Evolutionary conservation across 306 rosid species (phyloP), one percentile per base, ranked within the genome.

Genomic region (Chamaecrista fasciculata): DNA sequence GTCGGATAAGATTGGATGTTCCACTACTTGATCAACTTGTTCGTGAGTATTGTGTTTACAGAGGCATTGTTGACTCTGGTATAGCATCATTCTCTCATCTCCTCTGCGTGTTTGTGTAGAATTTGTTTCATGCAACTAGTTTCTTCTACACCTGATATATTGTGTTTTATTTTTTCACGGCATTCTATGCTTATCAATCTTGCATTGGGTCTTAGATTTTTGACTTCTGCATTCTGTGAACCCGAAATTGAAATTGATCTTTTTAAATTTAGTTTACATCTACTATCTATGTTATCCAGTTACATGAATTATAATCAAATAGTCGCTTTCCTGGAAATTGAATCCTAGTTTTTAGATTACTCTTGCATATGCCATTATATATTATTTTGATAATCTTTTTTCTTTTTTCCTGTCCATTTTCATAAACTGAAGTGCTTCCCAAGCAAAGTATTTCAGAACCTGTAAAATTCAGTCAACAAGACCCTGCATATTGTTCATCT

Each of bases 1-100:
- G 96, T 79, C 89, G 95, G 76, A 95, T 88, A 83, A 84, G 76
- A 62, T 76, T 95, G 83, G 97, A 91, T 85, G 85, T 84, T 69
- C 81, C 92, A 21, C 73, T 88, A 71, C 96, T 94, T 78, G 97
- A 95, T 66, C 96, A 95, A 76, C 97, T 95, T 83, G 97, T 95
- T 73, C 91, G 85, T 16, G 99, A 95, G 76, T 91, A 95, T 78
- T 91, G 97, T 76, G 87, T 95, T 78, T 95, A 95, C 67, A 79
- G 99, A 81, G 97, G 99, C 83, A 89, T 95, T 73, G 89, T 91
- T 62, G 91, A 95, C 75, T 77, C 95, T 52, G 86, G 89, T 87
- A 43, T 52, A 28, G 76, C 75, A 60, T 64, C 80, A 69, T 28
- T 37, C 15, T 68, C 68, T 47, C 78, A 69, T 28, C 61, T 26